phyloP scores from a whole-genome alignment of 2,329 filamentous ascomycete genomes.

The Aspergillus jensenii region DNA sequence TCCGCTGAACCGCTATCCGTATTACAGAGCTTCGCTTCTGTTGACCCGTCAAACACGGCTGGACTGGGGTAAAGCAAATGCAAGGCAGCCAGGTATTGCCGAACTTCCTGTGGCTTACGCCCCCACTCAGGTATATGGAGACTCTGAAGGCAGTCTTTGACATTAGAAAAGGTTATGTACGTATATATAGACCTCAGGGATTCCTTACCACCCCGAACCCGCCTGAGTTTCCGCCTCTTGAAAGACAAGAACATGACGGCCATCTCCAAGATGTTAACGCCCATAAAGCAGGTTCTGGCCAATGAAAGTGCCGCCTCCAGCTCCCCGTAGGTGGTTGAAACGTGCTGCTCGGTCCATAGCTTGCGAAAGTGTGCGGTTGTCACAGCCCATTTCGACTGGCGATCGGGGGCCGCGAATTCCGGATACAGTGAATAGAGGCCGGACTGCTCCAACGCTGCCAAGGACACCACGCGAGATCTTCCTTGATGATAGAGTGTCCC shows the following conservation, averaged over 20 bases:
- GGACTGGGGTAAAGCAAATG: no score
- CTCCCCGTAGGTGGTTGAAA: background rate
- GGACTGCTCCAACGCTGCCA: background rate
- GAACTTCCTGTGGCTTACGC: no score
- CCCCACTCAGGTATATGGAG: no score
- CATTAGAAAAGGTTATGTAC: no score
- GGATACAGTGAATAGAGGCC: background rate
- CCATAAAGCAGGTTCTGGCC: background rate
- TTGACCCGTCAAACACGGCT: no score
- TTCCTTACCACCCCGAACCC: no score
- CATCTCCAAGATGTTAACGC: background rate
- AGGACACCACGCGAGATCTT: background rate
- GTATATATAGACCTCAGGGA: no score
- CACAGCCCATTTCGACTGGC: background rate
- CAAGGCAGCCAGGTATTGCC: no score
- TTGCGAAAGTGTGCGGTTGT: background rate
- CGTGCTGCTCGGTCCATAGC: background rate
- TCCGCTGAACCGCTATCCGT: no score
- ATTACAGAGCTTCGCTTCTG: no score
- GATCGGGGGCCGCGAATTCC: background rate
- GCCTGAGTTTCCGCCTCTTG: background rate
- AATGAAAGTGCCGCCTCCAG: background rate
- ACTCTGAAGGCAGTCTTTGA: no score
- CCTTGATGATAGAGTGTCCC: background rate
- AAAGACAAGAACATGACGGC: conserved; percentile 6